Evolutionary conservation across 805 yeast species (phyloP), one percentile per base, ranked within the genome.

Genomic region (Ascoidea asiatica): DNA sequence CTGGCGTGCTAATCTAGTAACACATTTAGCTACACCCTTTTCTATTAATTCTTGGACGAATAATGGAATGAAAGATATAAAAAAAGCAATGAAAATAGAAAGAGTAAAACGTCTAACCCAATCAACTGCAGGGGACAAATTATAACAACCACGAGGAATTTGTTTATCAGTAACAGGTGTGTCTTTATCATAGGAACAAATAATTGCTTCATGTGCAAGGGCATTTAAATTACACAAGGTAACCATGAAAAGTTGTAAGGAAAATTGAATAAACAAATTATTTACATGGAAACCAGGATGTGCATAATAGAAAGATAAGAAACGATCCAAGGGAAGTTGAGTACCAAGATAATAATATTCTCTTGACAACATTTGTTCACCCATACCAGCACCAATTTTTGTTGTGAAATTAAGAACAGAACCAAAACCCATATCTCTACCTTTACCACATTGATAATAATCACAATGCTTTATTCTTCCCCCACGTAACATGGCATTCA

Each of bases 331-430:
- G 2, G 96, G 95, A 44, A 90, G 66, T 53, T 79, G 86, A 2
- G 95, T 86, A 1, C 97, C 97, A 48, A 90, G 61, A 61, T 85
- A 87, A 59, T 81, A 90, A 62, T 89, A 87, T 56, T 90, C 97
- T 55, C 97, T 72, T 5, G 95, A 86, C 33, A 90, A 64, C 60
- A 89, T 73, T 60, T 90, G 97, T 59, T 90, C 97, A 6, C 97
- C 97, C 97, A 90, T 90, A 43, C 97, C 97, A 39, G 95, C 92
- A 2, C 97, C 97, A 58, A 90, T 89, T 64, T 90, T 90, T 2
- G 95, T 82, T 0, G 96, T 90, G 66, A 90, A 90, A 57, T 89
- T 90, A 52, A 90, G 67, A 51, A 90, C 88, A 0, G 96, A 85
- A 1, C 88, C 82, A 63, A 90, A 90, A 2, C 97, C 97, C 45